Conservation (phyloP, 805 yeast genomes). For the Candida golubevii region DNA sequence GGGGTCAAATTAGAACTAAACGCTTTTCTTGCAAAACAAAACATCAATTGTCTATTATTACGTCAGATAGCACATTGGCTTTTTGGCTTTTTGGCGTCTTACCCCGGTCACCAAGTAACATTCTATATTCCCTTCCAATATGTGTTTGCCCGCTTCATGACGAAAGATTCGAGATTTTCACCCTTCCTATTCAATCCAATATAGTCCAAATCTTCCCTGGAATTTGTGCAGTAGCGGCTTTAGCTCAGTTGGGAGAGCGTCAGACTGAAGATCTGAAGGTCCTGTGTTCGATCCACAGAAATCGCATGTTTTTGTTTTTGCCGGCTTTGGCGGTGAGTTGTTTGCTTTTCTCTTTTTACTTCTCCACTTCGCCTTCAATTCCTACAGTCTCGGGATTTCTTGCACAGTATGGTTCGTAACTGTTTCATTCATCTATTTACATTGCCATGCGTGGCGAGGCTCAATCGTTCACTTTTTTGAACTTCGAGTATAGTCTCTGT, state of each 20-base stretch:
- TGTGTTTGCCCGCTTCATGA: too few species aligned
- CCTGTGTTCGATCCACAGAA: constrained; percentile 30
- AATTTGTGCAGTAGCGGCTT: constrained; percentile 21
- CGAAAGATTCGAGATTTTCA: too few species aligned
- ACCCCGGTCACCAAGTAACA: too few species aligned
- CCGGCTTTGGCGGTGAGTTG: not conserved
- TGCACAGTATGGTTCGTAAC: not conserved
- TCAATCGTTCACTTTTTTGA: constrained; percentile 41
- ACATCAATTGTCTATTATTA: too few species aligned
- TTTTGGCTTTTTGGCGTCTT: too few species aligned
- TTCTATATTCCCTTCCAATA: too few species aligned
- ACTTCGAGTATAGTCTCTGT: constrained; percentile 50
- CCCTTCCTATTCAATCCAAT: too few species aligned
- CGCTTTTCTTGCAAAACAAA: too few species aligned
- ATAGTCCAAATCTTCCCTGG: too few species aligned
- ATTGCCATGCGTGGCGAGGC: constrained; percentile 1
- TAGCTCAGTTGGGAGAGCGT: constrained; percentile 35
- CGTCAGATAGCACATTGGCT: too few species aligned
- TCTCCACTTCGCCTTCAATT: too few species aligned
- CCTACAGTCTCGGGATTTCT: not conserved
- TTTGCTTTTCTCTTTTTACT: not conserved
- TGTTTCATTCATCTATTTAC: constrained; percentile 9
- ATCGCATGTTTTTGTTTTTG: constrained; percentile 17
- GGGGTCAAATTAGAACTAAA: too few species aligned
- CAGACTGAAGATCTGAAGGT: constrained; percentile 22